Conservation (phyloP, 208 protist species). For the Angomonas ambiguus region DNA sequence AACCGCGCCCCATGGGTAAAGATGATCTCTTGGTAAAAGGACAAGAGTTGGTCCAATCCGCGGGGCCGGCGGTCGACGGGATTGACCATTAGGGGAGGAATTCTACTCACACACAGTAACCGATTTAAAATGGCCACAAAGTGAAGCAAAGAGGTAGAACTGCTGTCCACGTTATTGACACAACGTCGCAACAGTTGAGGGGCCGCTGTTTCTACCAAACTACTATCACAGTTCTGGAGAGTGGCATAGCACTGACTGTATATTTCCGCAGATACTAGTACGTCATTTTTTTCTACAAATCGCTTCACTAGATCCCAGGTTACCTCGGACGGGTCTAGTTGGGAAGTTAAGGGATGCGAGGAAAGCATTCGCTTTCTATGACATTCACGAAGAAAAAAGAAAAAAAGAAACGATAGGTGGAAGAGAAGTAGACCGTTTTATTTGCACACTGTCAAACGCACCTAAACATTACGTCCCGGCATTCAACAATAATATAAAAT, state of each 20-base stretch:
- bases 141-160: slow-evolving; percentile 9
- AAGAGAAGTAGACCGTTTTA: not conserved
- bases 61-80: slow-evolving; percentile 36
- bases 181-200: slow-evolving; percentile 40
- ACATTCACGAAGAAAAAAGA: slow-evolving; percentile 7
- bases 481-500: too few relatives aligned
- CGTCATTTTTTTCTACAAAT: not conserved
- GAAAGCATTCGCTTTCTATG: not conserved
- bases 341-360: not conserved
- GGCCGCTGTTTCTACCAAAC: slow-evolving; percentile 16
- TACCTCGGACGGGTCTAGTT: not conserved
- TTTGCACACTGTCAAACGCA: too few relatives aligned
- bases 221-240: not conserved
- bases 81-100: slow-evolving; percentile 38
- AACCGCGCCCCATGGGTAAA: not conserved
- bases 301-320: not conserved
- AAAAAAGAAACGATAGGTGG: slow-evolving; percentile 7
- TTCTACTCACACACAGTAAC: slow-evolving; percentile 42
- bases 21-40: slow-evolving; percentile 33
- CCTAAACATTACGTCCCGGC: too few relatives aligned
- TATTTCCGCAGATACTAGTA: not conserved
- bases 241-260: not conserved
- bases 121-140: slow-evolving; percentile 61
- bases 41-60: slow-evolving; percentile 37
- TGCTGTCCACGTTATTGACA: slow-evolving; percentile 2